Evolutionary conservation across 768 basidiomycete species (phyloP).

Genomic region (Lactifluus echinatus): DNA sequence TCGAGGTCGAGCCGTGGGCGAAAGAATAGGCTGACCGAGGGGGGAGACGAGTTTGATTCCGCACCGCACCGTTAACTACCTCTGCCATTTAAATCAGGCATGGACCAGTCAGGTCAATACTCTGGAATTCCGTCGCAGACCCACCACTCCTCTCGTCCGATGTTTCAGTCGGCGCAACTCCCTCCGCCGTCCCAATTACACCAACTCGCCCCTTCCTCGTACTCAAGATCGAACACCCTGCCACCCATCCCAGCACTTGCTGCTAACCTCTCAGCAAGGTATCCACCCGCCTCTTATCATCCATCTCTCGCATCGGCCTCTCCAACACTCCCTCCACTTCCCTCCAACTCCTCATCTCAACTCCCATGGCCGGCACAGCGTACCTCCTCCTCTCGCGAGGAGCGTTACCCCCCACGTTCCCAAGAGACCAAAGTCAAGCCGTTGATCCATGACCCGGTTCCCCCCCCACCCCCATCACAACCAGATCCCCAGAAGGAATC

Average conservation of each 20-base stretch:
- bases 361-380: slow-evolving; percentile 30
- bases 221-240: slow-evolving; percentile 35
- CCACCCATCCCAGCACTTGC: slow-evolving; percentile 31
- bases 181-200: slow-evolving; percentile 38
- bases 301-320: slow-evolving; percentile 28
- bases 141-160: slow-evolving; percentile 26
- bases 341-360: slow-evolving; percentile 22
- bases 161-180: slow-evolving; percentile 37
- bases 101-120: slow-evolving; percentile 25
- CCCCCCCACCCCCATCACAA: slow-evolving; percentile 18
- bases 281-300: slow-evolving; percentile 30
- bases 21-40: background rate
- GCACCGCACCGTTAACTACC: background rate
- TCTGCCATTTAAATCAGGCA: slow-evolving; percentile 17
- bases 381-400: slow-evolving; percentile 29
- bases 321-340: slow-evolving; percentile 25
- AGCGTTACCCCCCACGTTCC: slow-evolving; percentile 26
- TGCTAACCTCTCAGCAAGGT: slow-evolving; percentile 25
- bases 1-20: slow-evolving; percentile 6
- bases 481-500: slow-evolving; percentile 17
- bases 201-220: slow-evolving; percentile 28
- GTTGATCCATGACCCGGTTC: slow-evolving; percentile 15
- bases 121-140: slow-evolving; percentile 18
- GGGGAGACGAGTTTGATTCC: slow-evolving; percentile 1
- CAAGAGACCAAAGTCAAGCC: slow-evolving; percentile 24